phyloP scores from a whole-genome alignment of 306 rosid species.

The Betula pendula region DNA sequence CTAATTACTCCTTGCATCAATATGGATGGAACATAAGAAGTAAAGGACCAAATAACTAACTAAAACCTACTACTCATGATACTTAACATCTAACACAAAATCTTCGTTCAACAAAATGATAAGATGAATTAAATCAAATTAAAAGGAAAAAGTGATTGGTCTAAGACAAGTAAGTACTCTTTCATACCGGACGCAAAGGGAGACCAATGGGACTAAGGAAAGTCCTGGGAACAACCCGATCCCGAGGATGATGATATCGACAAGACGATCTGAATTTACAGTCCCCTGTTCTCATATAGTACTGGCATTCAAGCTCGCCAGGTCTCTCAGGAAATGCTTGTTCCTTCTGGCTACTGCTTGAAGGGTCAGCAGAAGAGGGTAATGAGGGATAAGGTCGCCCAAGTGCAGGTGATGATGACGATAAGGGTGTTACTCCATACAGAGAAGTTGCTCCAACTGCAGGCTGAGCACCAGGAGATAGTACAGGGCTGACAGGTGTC shows the following conservation, averaged over 20 bases:
- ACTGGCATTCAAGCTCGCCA: constrained; percentile 85
- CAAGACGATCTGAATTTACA: constrained; percentile 81
- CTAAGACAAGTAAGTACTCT: constrained; percentile 7
- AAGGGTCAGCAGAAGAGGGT: constrained; percentile 60
- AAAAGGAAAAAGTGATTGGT: not conserved
- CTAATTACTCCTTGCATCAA: not conserved
- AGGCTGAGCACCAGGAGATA: constrained; percentile 64
- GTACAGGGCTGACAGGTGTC: constrained; percentile 64
- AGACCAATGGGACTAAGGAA: constrained; percentile 76
- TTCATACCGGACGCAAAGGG: constrained; percentile 78
- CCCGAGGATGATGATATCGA: constrained; percentile 82
- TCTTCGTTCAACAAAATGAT: not conserved
- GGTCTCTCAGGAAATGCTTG: constrained; percentile 85
- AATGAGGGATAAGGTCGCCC: constrained; percentile 60
- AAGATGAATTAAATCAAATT: not conserved
- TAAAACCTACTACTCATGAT: not conserved
- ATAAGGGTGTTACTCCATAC: constrained; percentile 65
- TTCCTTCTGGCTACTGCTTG: constrained; percentile 70
- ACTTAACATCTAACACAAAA: not conserved
- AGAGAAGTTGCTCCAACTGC: constrained; percentile 50
- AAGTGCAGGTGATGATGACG: constrained; percentile 55
- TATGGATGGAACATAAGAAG: not conserved
- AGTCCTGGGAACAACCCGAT: constrained; percentile 47
- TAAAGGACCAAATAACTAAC: not conserved
- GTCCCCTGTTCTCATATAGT: constrained; percentile 81